Base-by-base conservation (phyloP, 1,284 basidiomycete species). In the Rhodotorula sp. region DNA sequence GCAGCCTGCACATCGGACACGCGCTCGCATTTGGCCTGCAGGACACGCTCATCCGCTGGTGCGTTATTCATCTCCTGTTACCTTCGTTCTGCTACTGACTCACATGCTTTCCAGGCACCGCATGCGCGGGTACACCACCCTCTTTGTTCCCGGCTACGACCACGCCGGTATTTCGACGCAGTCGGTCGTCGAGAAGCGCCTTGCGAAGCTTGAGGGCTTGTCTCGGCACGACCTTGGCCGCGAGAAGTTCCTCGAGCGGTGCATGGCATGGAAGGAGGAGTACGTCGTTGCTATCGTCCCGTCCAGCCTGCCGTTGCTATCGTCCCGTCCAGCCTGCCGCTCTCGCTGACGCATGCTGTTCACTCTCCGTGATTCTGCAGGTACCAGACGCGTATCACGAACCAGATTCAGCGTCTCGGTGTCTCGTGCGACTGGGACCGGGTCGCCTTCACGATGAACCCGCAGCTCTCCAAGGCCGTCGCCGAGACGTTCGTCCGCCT, bases 141-240 rank as follows among this genome's bases (percentile, higher is more conserved):
- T 98, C 2, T 99, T 91, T 80, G 88, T 91, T 7, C 97, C 97
- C 0, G 97, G 97, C 13, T 99, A 95, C 80, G 97, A 99, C 82
- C 97, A 99, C 80, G 97, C 97, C 8, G 95, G 96, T 78, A 99
- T 99, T 75, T 96, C 96, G 0, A 99, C 97, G 0, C 97, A 99
- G 82, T 93, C 93, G 61, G 96, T 99, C 44, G 97, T 99, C 5
- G 97, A 99, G 82, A 94, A 93, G 82, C 87, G 95, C 49, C 80
- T 99, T 67, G 90, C 88, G 82, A 98, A 97, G 84, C 83, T 86
- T 2, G 87, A 90, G 64, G 92, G 92, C 21, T 85, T 91, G 83
- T 91, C 91, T 3, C 85, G 96, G 68, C 94, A 98, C 82, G 92
- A 99, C 82, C 88, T 98, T 54, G 97, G 97, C 3, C 88, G 97